phyloP scores from a whole-genome alignment of 2,329 filamentous ascomycete species.

The Juglanconis oblonga region DNA sequence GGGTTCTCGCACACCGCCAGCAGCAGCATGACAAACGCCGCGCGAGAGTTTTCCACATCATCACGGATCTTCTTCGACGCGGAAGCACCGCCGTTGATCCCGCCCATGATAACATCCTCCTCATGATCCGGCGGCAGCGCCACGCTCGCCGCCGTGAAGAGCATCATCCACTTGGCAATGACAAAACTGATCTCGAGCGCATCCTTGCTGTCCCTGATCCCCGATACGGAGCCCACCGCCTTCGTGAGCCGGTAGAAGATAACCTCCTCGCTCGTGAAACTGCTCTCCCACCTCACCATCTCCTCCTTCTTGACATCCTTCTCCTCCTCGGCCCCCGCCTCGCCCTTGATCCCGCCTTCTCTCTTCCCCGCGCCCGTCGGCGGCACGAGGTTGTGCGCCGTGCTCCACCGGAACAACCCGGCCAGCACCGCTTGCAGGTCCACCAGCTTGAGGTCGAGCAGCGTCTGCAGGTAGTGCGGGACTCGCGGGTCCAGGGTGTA shows the following conservation, averaged over 20 bases:
- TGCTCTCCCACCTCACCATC: slow-evolving; percentile 49
- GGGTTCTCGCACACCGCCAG: slow-evolving; percentile 60
- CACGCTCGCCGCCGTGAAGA: slow-evolving; percentile 51
- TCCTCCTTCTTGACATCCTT: slow-evolving; percentile 21
- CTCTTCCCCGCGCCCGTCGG: slow-evolving; percentile 25
- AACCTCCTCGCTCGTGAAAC: slow-evolving; percentile 73
- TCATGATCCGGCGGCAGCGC: slow-evolving; percentile 36
- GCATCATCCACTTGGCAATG: slow-evolving; percentile 56
- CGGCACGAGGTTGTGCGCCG: slow-evolving; percentile 35
- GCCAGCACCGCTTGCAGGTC: slow-evolving; percentile 54
- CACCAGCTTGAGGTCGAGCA: slow-evolving; percentile 50
- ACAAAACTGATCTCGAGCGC: slow-evolving; percentile 48
- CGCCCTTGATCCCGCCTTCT: slow-evolving; percentile 7
- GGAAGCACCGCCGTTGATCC: slow-evolving; percentile 32
- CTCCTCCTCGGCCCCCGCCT: slow-evolving; percentile 9
- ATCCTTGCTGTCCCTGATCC: slow-evolving; percentile 44
- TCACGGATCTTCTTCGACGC: slow-evolving; percentile 42
- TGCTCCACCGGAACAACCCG: slow-evolving; percentile 56
- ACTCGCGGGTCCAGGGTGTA: slow-evolving; percentile 58
- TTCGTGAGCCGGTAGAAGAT: slow-evolving; percentile 93
- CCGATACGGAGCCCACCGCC: slow-evolving; percentile 62
- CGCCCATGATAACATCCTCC: slow-evolving; percentile 45
- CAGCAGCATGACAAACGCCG: slow-evolving; percentile 62
- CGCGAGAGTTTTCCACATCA: slow-evolving; percentile 59
- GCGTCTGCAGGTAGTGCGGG: slow-evolving; percentile 55